These are phyloP conservation scores for Tilletiaria anomala DNA, from an alignment of 1,284 basidiomycete species.

Conservation along the genomic window DNA sequence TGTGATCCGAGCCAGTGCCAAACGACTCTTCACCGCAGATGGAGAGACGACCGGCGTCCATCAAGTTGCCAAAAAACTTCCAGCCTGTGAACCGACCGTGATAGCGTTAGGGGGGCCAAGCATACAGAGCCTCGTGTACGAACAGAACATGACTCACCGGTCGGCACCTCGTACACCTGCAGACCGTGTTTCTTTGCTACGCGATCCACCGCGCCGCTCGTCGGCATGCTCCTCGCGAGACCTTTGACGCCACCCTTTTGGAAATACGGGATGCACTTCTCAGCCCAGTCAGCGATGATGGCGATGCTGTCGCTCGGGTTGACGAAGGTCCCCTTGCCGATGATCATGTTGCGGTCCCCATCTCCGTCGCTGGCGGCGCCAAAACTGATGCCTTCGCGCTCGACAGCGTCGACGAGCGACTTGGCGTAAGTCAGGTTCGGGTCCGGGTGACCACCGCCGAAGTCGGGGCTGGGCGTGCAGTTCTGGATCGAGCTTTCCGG, in stretches of 20 bases:
- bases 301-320: slow-evolving; percentile 94
- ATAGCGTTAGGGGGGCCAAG: neutral
- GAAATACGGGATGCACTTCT: slow-evolving; percentile 91
- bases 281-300: slow-evolving; percentile 92
- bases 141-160: slow-evolving; percentile 42
- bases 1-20: slow-evolving; percentile 98
- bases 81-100: slow-evolving; percentile 51
- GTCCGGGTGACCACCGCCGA: slow-evolving; percentile 93
- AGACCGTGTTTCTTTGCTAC: slow-evolving; percentile 89
- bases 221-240: slow-evolving; percentile 90
- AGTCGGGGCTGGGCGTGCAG: slow-evolving; percentile 77
- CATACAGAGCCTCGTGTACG: neutral
- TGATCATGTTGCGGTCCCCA: slow-evolving; percentile 99
- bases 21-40: slow-evolving; percentile 99
- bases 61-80: slow-evolving; percentile 99
- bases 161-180: slow-evolving; percentile 90
- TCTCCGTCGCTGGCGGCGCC: slow-evolving; percentile 95
- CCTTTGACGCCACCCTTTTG: slow-evolving; percentile 78
- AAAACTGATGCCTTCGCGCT: slow-evolving; percentile 71
- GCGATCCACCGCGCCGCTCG: slow-evolving; percentile 86
- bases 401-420: slow-evolving; percentile 79
- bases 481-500: slow-evolving; percentile 73
- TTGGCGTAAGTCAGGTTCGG: slow-evolving; percentile 97
- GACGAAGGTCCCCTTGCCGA: slow-evolving; percentile 83
- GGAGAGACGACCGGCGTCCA: slow-evolving; percentile 92